Base-by-base conservation (phyloP, 805 yeast species). In the Saccharomycopsis capsularis region DNA sequence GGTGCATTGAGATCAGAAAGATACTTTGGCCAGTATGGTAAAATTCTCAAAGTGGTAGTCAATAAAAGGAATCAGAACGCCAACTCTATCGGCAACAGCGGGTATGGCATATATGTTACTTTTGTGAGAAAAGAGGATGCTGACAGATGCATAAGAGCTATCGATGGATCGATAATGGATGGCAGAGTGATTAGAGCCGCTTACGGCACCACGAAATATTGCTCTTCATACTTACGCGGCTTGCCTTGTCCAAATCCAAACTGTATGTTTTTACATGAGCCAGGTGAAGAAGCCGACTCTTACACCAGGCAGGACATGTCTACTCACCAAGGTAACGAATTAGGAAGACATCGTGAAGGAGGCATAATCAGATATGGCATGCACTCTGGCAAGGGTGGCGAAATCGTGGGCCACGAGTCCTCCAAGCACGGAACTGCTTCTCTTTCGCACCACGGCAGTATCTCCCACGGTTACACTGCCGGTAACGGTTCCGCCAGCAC, bases 271-370 rank as follows among this genome's bases (percentile, higher is more conserved):
- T 74, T 93, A 60, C 99, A 93, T 65, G 99, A 93, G 67, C 99
- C 99, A 4, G 99, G 99, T 51, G 99, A 93, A 70, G 99, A 93
- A 65, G 98, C 98, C 1, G 99, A 93, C 60, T 85, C 95, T 9
- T 91, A 86, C 68, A 39, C 39, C 27, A 81, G 96, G 65, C 89
- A 86, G 61, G 95, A 86, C 60, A 71, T 86, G 59, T 80, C 89
- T 3, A 85, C 93, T 3, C 83, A 85, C 63, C 81, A 45, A 30
- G 44, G 44, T 9, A 71, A 78, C 55, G 79, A 76, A 59, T 77
- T 78, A 75, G 60, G 59, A 23, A 51, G 59, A 27, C 54, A 57
- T n/a, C 48, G 53, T 45, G 55, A 51, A 40, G 56, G 57, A 21
- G 51, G 50, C 6, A 49, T 46, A 4, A 68, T 68, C 22, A 59